A percentile compares a stretch with the other conserved stretches of the same genome.
These are phyloP conservation scores for Euclidium syriacum DNA, from an alignment of 345 rosid genomes.

Conservation along the genomic window DNA sequence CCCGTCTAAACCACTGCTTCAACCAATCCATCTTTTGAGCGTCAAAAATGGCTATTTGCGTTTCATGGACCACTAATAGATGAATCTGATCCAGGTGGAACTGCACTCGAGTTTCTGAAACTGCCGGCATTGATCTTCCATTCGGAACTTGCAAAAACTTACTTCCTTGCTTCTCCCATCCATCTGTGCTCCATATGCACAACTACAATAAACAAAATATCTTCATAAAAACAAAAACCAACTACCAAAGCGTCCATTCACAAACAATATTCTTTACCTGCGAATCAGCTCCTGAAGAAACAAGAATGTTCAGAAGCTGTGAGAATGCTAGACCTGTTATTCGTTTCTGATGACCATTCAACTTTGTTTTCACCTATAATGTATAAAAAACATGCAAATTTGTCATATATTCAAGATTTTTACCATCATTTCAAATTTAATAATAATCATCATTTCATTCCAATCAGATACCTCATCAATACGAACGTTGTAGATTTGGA, in stretches of 20 bases:
- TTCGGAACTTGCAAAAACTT: slow-evolving; percentile 47
- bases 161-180: slow-evolving; percentile 65
- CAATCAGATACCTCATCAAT: slow-evolving; percentile 50
- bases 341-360: slow-evolving; percentile 78
- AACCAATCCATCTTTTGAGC: slow-evolving; percentile 63
- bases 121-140: slow-evolving; percentile 44
- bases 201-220: slow-evolving; percentile 32
- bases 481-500: slow-evolving; percentile 62
- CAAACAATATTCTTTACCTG: slow-evolving; percentile 10
- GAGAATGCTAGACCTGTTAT: slow-evolving; percentile 94
- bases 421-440: slow-evolving; percentile 1
- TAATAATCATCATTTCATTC: background rate
- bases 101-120: slow-evolving; percentile 74
- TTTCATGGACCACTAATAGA: slow-evolving; percentile 70
- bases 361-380: slow-evolving; percentile 59
- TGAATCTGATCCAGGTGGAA: slow-evolving; percentile 65
- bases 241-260: background rate
- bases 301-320: slow-evolving; percentile 54
- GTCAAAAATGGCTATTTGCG: slow-evolving; percentile 69
- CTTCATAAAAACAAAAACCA: background rate
- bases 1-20: slow-evolving; percentile 61
- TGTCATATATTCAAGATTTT: background rate
- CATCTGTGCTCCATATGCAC: slow-evolving; percentile 80
- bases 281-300: slow-evolving; percentile 72
- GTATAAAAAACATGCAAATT: slow-evolving; percentile 1